Evolutionary conservation across 1,284 basidiomycete species (phyloP).

Genomic region (Apiotrichum gamsii): DNA sequence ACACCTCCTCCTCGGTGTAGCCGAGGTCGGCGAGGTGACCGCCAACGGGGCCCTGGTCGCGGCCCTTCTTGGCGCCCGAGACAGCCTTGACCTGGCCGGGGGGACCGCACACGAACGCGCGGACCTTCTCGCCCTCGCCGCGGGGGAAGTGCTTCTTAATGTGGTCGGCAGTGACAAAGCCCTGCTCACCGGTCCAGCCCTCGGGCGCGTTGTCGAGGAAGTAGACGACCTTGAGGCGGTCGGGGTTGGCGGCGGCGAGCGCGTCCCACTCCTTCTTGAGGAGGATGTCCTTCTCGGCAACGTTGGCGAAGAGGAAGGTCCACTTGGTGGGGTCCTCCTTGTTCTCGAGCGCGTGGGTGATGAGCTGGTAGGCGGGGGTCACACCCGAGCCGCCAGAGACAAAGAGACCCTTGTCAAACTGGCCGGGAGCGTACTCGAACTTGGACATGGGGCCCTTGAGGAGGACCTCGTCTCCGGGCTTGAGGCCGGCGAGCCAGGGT

Average conservation of each 20-base stretch:
- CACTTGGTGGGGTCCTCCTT: conserved; percentile 90
- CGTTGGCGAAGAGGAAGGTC: conserved; percentile 85
- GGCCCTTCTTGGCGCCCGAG: conserved; percentile 55
- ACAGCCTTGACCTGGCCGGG: conserved; percentile 74
- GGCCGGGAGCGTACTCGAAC: conserved; percentile 75
- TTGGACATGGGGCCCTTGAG: conserved; percentile 89
- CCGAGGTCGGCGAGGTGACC: conserved; percentile 82
- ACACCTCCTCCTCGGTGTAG: conserved; percentile 64
- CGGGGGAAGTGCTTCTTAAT: conserved; percentile 63
- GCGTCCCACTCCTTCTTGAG: conserved; percentile 73
- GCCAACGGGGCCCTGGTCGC: conserved; percentile 74
- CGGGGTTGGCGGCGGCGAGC: conserved; percentile 63
- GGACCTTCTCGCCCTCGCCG: conserved; percentile 67
- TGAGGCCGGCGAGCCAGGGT: conserved; percentile 62
- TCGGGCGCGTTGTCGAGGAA: conserved; percentile 69
- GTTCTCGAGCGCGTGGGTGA: conserved; percentile 62
- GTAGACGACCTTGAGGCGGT: conserved; percentile 72
- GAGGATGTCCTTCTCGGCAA: conserved; percentile 84
- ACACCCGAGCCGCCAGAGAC: conserved; percentile 64
- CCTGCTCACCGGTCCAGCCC: conserved; percentile 61
- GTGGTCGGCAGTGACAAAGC: conserved; percentile 55
- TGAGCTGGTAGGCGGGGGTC: conserved; percentile 55
- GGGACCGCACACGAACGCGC: conserved; percentile 89
- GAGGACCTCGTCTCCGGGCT: conserved; percentile 73
- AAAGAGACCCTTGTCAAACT: conserved; percentile 76